Percentiles rank a stretch among this genome's conserved stretches.
Evolutionary conservation across 2,329 filamentous ascomycete genomes (phyloP).

Genomic region (Penicillium hesseltinei): DNA sequence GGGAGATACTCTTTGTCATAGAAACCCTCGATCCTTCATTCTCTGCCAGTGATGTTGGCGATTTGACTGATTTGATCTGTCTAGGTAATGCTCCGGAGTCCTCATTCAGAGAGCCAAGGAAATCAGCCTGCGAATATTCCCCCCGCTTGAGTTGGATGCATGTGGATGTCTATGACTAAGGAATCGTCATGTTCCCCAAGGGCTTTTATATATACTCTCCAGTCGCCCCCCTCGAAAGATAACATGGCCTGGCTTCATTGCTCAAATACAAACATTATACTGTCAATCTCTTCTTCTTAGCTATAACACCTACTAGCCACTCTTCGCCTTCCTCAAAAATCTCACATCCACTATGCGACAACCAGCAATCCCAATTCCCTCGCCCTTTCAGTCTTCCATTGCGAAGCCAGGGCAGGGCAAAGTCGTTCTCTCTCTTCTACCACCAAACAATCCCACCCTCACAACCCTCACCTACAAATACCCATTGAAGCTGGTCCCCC

Average conservation of each 20-base stretch:
- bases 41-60: neutral
- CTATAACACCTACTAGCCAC: neutral
- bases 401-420: constrained; percentile 74
- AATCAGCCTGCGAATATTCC: constrained; percentile 5
- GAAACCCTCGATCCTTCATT: constrained; percentile 1
- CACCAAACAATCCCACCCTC: constrained; percentile 68
- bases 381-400: constrained; percentile 74
- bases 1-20: constrained; percentile 11
- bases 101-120: constrained; percentile 5
- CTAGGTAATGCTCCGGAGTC: neutral
- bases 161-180: constrained; percentile 14
- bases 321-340: neutral
- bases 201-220: neutral
- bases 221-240: constrained; percentile 8
- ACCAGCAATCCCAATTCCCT: constrained; percentile 45
- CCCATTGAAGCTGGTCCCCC: constrained; percentile 88
- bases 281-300: too few species aligned
- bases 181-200: neutral
- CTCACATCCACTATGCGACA: constrained; percentile 19
- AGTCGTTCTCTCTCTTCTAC: constrained; percentile 70
- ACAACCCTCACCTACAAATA: constrained; percentile 83
- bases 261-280: neutral
- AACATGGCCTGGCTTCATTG: neutral
- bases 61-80: neutral
- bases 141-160: constrained; percentile 11